Conservation (phyloP, 805 yeast genomes). For the Candida ovalis region DNA sequence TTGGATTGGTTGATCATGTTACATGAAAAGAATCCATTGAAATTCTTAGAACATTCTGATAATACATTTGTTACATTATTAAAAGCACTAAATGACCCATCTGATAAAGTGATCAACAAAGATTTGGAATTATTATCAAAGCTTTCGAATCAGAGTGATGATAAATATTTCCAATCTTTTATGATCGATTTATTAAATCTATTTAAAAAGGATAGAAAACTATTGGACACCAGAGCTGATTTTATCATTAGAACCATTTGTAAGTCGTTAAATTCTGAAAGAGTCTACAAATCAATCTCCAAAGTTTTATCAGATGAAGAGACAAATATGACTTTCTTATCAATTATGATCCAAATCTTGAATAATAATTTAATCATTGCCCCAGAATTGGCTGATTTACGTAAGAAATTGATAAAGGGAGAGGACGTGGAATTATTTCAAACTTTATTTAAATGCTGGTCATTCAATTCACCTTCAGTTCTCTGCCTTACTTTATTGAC, state of each 20-base stretch:
- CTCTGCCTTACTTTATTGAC: constrained; percentile 81
- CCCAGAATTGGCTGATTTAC: constrained; percentile 67
- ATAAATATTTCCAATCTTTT: constrained; percentile 70
- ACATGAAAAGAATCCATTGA: constrained; percentile 63
- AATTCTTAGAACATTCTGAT: constrained; percentile 51
- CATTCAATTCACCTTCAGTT: constrained; percentile 85
- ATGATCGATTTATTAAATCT: constrained; percentile 65
- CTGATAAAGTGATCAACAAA: constrained; percentile 72
- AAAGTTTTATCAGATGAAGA: constrained; percentile 59
- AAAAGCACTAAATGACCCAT: constrained; percentile 63
- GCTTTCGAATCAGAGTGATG: constrained; percentile 67
- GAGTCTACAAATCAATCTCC: constrained; percentile 77
- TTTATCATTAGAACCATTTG: constrained; percentile 83
- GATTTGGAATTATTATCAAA: constrained; percentile 70
- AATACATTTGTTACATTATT: constrained; percentile 73
- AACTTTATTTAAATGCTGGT: constrained; percentile 83
- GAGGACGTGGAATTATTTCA: constrained; percentile 49
- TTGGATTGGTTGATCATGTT: constrained; percentile 87
- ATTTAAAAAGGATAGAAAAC: constrained; percentile 64
- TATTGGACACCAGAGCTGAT: constrained; percentile 72
- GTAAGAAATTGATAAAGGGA: constrained; percentile 52
- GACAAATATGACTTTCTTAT: constrained; percentile 63
- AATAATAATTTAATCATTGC: constrained; percentile 84
- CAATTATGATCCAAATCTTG: constrained; percentile 80
- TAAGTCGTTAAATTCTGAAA: constrained; percentile 72